Conservation (phyloP, 2,329 filamentous ascomycete species). For the Rugonectria rugulosa region DNA sequence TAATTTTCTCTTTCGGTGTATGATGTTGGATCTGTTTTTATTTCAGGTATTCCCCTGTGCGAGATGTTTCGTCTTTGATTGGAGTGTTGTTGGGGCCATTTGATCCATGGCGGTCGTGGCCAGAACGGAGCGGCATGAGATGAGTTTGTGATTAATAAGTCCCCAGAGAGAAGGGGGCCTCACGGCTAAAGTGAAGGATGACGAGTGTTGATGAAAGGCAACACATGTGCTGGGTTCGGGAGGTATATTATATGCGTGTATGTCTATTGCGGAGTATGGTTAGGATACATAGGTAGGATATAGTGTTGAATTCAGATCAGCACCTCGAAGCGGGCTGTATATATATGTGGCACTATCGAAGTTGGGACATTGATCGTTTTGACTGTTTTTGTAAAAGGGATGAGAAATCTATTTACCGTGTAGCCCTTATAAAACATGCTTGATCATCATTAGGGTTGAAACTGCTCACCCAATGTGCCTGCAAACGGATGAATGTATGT, state of each 20-base stretch:
- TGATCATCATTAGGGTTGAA: too few species aligned
- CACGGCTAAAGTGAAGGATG: slow-evolving; percentile 30
- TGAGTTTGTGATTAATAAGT: slow-evolving; percentile 32
- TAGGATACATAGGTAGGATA: slow-evolving; percentile 29
- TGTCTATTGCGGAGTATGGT: slow-evolving; percentile 39
- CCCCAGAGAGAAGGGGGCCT: slow-evolving; percentile 27
- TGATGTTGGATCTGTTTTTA: slow-evolving; percentile 37
- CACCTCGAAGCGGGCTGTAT: too few species aligned
- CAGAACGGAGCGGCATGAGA: slow-evolving; percentile 1
- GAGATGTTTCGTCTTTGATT: slow-evolving; percentile 9
- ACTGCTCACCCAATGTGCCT: too few species aligned
- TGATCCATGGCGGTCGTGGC: neutral
- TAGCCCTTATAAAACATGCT: too few species aligned
- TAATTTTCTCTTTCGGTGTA: slow-evolving; percentile 45
- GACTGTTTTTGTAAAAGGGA: too few species aligned
- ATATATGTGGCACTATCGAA: too few species aligned
- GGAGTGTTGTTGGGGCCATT: neutral
- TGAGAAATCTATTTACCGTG: too few species aligned
- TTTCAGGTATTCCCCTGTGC: slow-evolving; percentile 28
- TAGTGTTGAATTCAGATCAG: slow-evolving; percentile 39
- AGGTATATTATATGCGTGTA: slow-evolving; percentile 39
- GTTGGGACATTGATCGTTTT: too few species aligned
- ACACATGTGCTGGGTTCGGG: slow-evolving; percentile 26
- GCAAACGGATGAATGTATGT: too few species aligned
- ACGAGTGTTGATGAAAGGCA: slow-evolving; percentile 20